phyloP scores from a whole-genome alignment of 768 basidiomycete genomes.

The Termitomyces sp. region DNA sequence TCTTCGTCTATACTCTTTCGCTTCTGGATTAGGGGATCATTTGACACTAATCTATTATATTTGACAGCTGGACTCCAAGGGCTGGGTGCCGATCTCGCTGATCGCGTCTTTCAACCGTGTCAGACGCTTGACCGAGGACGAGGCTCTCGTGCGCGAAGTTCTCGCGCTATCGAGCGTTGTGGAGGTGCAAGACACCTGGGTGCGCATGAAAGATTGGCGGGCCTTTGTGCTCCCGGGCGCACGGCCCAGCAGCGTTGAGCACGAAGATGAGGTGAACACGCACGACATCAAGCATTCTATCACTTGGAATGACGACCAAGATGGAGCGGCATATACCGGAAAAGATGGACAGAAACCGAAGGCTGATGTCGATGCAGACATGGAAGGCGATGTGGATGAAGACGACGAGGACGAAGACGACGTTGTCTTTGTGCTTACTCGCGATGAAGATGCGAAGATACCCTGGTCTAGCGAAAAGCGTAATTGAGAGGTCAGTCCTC shows the following conservation, averaged over 20 bases:
- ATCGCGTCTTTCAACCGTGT: slow-evolving; percentile 90
- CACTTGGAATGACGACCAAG: not conserved
- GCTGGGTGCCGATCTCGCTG: slow-evolving; percentile 81
- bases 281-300: not conserved
- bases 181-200: slow-evolving; percentile 66
- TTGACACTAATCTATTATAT: not conserved
- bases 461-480: slow-evolving; percentile 28
- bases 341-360: slow-evolving; percentile 4
- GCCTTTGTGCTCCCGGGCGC: slow-evolving; percentile 64
- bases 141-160: slow-evolving; percentile 64
- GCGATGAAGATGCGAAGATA: slow-evolving; percentile 37
- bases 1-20: not conserved
- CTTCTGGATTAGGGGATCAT: not conserved
- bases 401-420: slow-evolving; percentile 74
- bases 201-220: slow-evolving; percentile 70
- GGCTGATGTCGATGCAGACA: slow-evolving; percentile 37
- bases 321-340: not conserved
- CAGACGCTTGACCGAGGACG: slow-evolving; percentile 56
- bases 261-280: not conserved
- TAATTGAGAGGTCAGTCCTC: slow-evolving; percentile 13
- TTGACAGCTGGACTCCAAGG: slow-evolving; percentile 79
- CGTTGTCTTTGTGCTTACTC: slow-evolving; percentile 62
- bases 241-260: slow-evolving; percentile 35
- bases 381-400: slow-evolving; percentile 36
- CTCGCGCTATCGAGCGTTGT: slow-evolving; percentile 62